Evolutionary conservation across 208 protist species (phyloP).

Genomic region (Trypanosoma vivax): DNA sequence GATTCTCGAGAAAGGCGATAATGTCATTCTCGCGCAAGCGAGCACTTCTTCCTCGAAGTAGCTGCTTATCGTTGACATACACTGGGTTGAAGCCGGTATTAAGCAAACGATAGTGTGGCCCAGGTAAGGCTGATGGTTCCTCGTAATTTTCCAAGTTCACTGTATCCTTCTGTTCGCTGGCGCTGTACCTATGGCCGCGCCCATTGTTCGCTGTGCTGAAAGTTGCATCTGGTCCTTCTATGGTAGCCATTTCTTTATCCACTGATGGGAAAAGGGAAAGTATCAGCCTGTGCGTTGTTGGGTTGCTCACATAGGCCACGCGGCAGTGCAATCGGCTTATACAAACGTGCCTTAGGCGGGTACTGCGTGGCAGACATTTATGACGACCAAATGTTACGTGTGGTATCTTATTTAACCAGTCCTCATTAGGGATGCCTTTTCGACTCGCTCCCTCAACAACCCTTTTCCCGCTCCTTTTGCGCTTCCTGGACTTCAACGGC

Average conservation of each 20-base stretch:
- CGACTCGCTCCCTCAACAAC: neutral
- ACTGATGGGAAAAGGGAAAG: conserved; percentile 11
- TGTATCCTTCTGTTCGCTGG: neutral
- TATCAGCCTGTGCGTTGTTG: conserved; percentile 22
- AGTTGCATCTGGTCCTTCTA: neutral
- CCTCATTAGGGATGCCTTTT: conserved; percentile 6
- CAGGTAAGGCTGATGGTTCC: conserved; percentile 14
- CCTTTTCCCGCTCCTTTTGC: neutral
- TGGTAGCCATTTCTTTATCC: neutral
- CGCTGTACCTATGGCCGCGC: conserved; percentile 6
- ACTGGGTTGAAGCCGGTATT: conserved; percentile 66
- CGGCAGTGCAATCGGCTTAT: conserved; percentile 61
- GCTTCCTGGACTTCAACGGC: neutral
- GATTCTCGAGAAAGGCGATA: conserved; percentile 68
- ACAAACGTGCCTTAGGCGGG: conserved; percentile 44
- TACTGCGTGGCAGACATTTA: conserved; percentile 27
- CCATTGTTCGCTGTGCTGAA: conserved; percentile 1
- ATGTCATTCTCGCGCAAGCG: conserved; percentile 56
- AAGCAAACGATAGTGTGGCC: conserved; percentile 63
- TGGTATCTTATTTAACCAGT: conserved; percentile 53
- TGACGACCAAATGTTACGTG: conserved; percentile 67
- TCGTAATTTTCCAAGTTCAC: neutral
- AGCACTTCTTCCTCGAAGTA: conserved; percentile 32
- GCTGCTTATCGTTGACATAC: conserved; percentile 35
- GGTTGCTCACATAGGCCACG: conserved; percentile 39